Evolutionary conservation across 345 rosid species (phyloP), one percentile per base, ranked within the genome.

Genomic region (Atalantia buxifolia): DNA sequence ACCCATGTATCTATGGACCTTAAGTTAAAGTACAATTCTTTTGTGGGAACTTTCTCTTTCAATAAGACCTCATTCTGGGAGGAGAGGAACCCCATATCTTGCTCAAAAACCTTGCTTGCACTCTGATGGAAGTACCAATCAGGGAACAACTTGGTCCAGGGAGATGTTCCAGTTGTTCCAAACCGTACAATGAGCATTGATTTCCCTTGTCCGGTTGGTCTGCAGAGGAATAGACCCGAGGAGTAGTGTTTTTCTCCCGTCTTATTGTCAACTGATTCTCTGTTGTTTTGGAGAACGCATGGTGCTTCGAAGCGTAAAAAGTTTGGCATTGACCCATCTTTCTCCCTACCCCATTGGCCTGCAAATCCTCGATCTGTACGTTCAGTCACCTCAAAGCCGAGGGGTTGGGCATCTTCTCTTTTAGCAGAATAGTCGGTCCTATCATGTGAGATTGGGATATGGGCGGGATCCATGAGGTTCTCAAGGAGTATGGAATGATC

Each of bases 401-500:
- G 86, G 2, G 99, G 88, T 80, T 91, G 93, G 14, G 99, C 98
- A 55, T 93, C 98, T 81, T 93, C 98, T 76, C 99, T 87, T 80
- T 84, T 95, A 0, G 98, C 97, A 7, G 87, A 81, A 86, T 92
- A 89, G 68, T 95, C 99, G 2, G 99, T 93, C 76, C 96, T 81
- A 73, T 95, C 96, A 67, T 95, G 98, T 30, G 99, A 95, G 77
- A 95, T 93, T 6, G 98, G 99, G 25, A 95, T 77, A 77, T 95
- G 99, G 31, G 99, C 99, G 0, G 98, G 99, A 85, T 95, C 99
- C 99, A 95, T 95, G 40, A 95, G 92, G 83, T 95, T 95, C 85
- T 95, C 98, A 3, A 93, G 92, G 25, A 95, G 97, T 81, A 95
- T 93, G 63, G 97, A 93, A 81, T 93, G 99, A 76, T 95, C 99